Base-by-base conservation (phyloP, 345 rosid genomes). In the Reutealis trisperma region DNA sequence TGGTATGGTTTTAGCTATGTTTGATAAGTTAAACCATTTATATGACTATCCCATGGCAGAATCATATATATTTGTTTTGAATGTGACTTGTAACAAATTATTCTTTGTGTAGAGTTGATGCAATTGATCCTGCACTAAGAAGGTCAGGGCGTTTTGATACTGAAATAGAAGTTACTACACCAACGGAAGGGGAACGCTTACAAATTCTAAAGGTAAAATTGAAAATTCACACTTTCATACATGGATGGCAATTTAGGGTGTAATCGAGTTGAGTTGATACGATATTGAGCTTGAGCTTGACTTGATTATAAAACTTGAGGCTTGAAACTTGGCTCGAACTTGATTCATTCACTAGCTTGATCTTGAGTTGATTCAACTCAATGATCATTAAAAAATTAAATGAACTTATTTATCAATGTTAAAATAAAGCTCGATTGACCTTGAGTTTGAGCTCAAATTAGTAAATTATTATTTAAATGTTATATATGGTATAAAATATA, bases 81-180 rank as follows among this genome's bases (percentile, higher is more conserved):
- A 5, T 60, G 18, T 67, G 57, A 22, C 12, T 41, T 61, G 12
- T 32, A 47, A 27, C 44, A 37, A 63, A 13, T 71, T 32, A 66
- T 61, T 70, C 25, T 78, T 5, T 77, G 58, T 77, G 83, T 76
- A 94, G 98, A 83, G 78, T 90, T 60, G 97, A 92, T 80, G 91
- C 89, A 1, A 85, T 96, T 75, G 97, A 93, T 75, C 94, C 94
- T 44, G 93, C 93, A 0, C 82, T 96, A 51, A 88, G 96, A 84
- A 89, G 99, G 78, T 81, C 88, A 1, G 98, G 98, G 19, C 91
- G 98, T 41, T 91, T 96, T 80, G 97, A 92, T 89, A 67, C 86
- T 80, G 93, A 90, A 82, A 81, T 96, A 67, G 98, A 96, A 92
- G 97, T 96, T 67, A 90, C 90, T 69, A 83, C 90, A 0, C 99